phyloP scores from a whole-genome alignment of 2,329 filamentous ascomycete genomes.

The Xylariales sp. region DNA sequence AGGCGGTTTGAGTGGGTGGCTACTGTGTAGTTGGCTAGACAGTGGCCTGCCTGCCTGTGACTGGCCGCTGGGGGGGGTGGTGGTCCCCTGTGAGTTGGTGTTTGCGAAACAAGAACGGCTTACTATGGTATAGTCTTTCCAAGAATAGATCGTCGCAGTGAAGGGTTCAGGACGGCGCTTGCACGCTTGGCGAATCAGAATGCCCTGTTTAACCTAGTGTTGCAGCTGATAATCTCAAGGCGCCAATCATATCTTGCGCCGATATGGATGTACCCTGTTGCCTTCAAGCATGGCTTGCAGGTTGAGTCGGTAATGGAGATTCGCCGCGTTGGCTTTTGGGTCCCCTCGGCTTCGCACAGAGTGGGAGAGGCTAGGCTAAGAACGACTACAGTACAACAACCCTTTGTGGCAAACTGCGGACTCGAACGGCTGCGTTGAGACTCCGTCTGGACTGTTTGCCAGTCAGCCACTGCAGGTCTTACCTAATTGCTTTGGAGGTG shows the following conservation, averaged over 20 bases:
- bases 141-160: constrained; percentile 9
- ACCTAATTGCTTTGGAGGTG: too few relatives aligned
- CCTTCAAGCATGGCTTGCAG: constrained; percentile 4
- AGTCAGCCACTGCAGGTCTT: too few relatives aligned
- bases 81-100: constrained; percentile 8
- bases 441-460: too few relatives aligned
- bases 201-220: constrained; percentile 8
- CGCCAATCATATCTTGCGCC: constrained; percentile 11
- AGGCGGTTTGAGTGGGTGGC: not conserved
- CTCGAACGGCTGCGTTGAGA: too few relatives aligned
- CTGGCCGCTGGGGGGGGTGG: not conserved
- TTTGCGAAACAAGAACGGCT: constrained; percentile 16
- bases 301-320: not conserved
- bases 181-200: constrained; percentile 14
- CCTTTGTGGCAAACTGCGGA: not conserved
- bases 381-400: not conserved
- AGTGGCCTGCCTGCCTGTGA: not conserved
- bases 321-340: constrained; percentile 8
- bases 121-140: constrained; percentile 13
- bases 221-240: constrained; percentile 16
- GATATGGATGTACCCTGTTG: not conserved
- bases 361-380: constrained; percentile 6
- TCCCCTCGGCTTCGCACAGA: constrained; percentile 4
- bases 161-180: constrained; percentile 9
- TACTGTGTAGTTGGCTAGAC: not conserved